Conservation (phyloP, 1,139 yeast species). For the Blastobotrys petasosporus region DNA sequence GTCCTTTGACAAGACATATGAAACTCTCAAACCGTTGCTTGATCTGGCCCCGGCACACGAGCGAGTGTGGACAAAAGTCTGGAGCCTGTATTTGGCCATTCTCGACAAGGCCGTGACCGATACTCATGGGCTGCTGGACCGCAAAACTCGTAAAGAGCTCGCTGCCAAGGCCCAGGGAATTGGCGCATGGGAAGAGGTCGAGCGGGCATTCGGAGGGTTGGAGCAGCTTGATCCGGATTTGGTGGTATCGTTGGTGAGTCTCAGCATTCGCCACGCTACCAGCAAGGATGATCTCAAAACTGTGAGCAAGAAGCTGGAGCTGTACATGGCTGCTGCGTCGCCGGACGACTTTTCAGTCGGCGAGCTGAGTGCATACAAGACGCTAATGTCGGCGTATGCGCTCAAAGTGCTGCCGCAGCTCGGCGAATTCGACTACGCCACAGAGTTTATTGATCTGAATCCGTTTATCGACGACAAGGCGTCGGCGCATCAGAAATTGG, state of each 20-base stretch:
- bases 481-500: neutral
- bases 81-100: constrained; percentile 24
- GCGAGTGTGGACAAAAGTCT: constrained; percentile 21
- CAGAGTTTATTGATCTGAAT: constrained; percentile 17
- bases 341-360: constrained; percentile 13
- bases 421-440: constrained; percentile 23
- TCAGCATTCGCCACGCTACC: constrained; percentile 16
- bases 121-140: neutral
- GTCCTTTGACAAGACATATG: constrained; percentile 20
- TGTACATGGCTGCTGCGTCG: constrained; percentile 1
- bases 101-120: constrained; percentile 17
- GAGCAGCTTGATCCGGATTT: constrained; percentile 11
- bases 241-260: constrained; percentile 11
- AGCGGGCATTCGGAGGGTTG: constrained; percentile 14
- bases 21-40: constrained; percentile 16
- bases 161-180: constrained; percentile 14
- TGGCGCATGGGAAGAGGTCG: constrained; percentile 16
- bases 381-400: constrained; percentile 21
- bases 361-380: constrained; percentile 17
- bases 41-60: constrained; percentile 10
- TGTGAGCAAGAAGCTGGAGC: neutral
- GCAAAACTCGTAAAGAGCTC: constrained; percentile 10
- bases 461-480: constrained; percentile 7
- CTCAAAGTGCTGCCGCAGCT: constrained; percentile 20
- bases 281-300: neutral